Base-by-base conservation (phyloP, 2,329 filamentous ascomycete species). In the Tolypocladium guangdongense region DNA sequence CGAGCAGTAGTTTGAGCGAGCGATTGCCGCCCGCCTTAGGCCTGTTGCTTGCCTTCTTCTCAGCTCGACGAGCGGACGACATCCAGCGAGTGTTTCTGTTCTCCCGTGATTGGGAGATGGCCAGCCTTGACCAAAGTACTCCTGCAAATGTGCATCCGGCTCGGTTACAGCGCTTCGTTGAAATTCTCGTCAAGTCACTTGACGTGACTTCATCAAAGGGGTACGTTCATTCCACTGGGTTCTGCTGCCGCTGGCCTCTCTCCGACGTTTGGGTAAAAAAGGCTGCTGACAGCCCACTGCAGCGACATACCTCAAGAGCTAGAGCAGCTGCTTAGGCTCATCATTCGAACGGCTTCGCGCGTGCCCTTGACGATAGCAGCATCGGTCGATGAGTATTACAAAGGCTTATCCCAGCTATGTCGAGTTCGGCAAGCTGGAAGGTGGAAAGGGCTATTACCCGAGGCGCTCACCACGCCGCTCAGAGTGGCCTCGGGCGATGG, bases 1-100 rank as follows among this genome's bases (percentile, higher is more conserved):
- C 55, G 18, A 50, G 63, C n/a, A 59, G 63, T 53, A 68, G 71
- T 54, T 57, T 62, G 6, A 56, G 59, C 2, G 66, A 73, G 57
- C 70, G 69, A 54, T 62, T 73, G 20, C 64, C 67, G 7, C 59
- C 63, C 39, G 76, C 74, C 48, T 67, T 78, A 35, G 72, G 71
- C 35, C 67, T 83, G 10, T 64, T 83, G 30, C 64, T 80, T 24
- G 68, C 72, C 14, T 73, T 80, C 57, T 81, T 80, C 65, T 73
- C 74, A 35, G 61, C 69, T 10, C 64, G 64, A 20, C 62, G 65
- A 51, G 39, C 63, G 48, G 73, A 77, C 50, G 82, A 85, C 63
- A 63, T 77, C 41, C 64, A 63, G 36, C 72, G 81, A 52, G 65
- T 83, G 37, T 65, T 69, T 46, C 55, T 62, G 30, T 74, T 83